A percentile compares a stretch with the other conserved stretches of the same genome.
phyloP scores from a whole-genome alignment of 176 grass and related monocot species.

The Thinopyrum elongatum region DNA sequence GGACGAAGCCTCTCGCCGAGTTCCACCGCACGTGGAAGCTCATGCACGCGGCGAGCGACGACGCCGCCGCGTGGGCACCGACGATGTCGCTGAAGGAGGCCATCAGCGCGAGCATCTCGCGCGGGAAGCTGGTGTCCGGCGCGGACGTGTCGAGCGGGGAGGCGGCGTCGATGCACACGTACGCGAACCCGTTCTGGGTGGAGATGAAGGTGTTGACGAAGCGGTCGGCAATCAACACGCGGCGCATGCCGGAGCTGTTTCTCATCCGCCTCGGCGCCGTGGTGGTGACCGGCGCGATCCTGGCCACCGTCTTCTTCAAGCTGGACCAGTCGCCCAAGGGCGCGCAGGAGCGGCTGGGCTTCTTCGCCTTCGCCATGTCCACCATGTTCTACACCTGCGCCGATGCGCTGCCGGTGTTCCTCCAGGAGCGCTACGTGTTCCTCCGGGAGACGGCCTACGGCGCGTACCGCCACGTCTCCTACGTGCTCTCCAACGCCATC shows the following conservation, averaged over 20 bases:
- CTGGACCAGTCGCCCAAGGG: constrained; percentile 84
- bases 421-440: constrained; percentile 87
- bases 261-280: constrained; percentile 63
- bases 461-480: constrained; percentile 84
- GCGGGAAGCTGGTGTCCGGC: constrained; percentile 75
- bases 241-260: constrained; percentile 82
- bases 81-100: constrained; percentile 73
- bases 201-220: constrained; percentile 77
- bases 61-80: neutral
- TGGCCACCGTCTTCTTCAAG: constrained; percentile 79
- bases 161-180: constrained; percentile 52
- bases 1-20: constrained; percentile 58
- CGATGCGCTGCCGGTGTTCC: constrained; percentile 93
- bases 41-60: constrained; percentile 20
- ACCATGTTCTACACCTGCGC: constrained; percentile 98
- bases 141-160: constrained; percentile 38
- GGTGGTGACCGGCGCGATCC: constrained; percentile 66
- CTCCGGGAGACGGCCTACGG: constrained; percentile 92
- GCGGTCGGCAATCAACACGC: constrained; percentile 66
- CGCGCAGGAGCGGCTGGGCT: constrained; percentile 81
- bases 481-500: constrained; percentile 90
- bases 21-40: constrained; percentile 62
- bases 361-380: constrained; percentile 98
- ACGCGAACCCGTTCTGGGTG: constrained; percentile 90
- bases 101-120: constrained; percentile 77